Evolutionary conservation across 2,329 filamentous ascomycete species (phyloP).

Genomic region (Ceratocystis alfenasii): DNA sequence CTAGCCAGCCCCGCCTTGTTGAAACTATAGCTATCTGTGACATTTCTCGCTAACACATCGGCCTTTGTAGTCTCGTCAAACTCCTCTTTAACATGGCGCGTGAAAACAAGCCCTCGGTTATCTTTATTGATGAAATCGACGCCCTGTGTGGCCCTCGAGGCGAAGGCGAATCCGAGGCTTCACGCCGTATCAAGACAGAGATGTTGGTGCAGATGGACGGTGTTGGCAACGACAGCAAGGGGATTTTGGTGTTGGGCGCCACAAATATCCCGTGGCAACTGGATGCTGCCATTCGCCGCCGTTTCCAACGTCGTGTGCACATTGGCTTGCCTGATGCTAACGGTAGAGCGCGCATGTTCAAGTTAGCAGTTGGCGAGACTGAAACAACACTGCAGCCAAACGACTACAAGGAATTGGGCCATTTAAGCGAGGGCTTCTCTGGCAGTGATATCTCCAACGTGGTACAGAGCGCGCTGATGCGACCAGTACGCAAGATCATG

Average conservation of each 20-base stretch:
- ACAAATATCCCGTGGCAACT: slow-evolving; percentile 99
- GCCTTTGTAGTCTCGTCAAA: slow-evolving; percentile 63
- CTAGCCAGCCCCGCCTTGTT: slow-evolving; percentile 17
- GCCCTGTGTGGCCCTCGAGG: slow-evolving; percentile 83
- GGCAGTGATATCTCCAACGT: slow-evolving; percentile 93
- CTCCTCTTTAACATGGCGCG: slow-evolving; percentile 95
- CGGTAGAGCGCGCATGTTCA: slow-evolving; percentile 88
- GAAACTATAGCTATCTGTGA: too few species aligned
- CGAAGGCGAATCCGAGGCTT: slow-evolving; percentile 96
- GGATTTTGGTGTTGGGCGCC: slow-evolving; percentile 85
- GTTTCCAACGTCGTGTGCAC: slow-evolving; percentile 92
- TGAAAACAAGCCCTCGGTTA: slow-evolving; percentile 95
- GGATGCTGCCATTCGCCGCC: slow-evolving; percentile 85
- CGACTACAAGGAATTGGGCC: slow-evolving; percentile 69
- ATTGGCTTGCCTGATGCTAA: slow-evolving; percentile 82
- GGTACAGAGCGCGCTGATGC: slow-evolving; percentile 94
- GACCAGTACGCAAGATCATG: slow-evolving; percentile 90
- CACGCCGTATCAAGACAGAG: slow-evolving; percentile 94
- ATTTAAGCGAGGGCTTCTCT: slow-evolving; percentile 84
- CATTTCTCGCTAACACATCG: background rate
- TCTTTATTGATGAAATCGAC: slow-evolving; percentile 97
- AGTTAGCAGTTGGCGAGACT: slow-evolving; percentile 83
- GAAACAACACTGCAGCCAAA: slow-evolving; percentile 67
- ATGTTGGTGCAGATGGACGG: slow-evolving; percentile 98
- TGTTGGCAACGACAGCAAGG: slow-evolving; percentile 88